Percentiles rank a stretch among this genome's conserved stretches.
Conservation (phyloP, 2,329 filamentous ascomycete genomes). For the Hypoxylon sp. region DNA sequence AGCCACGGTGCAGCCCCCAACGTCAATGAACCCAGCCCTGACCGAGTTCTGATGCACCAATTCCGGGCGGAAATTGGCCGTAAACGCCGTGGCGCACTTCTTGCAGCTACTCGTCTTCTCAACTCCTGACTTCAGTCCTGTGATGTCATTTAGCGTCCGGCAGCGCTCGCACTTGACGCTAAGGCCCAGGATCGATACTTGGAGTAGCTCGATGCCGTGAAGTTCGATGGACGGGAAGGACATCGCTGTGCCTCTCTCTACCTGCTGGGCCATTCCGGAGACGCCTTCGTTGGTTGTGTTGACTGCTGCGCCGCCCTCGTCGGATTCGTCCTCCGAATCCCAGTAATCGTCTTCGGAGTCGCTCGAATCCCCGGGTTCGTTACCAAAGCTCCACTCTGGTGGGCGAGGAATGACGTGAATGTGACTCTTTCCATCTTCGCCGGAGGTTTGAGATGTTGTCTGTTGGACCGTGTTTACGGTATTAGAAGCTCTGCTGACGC, state of each 20-base stretch:
- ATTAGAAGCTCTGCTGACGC: not conserved
- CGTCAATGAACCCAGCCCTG: slow-evolving; percentile 84
- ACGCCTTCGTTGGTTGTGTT: slow-evolving; percentile 42
- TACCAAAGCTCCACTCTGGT: slow-evolving; percentile 77
- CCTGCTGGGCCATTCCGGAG: slow-evolving; percentile 57
- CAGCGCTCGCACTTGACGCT: slow-evolving; percentile 85
- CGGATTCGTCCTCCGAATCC: slow-evolving; percentile 65
- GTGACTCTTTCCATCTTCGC: slow-evolving; percentile 70
- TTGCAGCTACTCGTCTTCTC: slow-evolving; percentile 69
- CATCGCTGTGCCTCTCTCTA: slow-evolving; percentile 80
- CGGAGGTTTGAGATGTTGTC: slow-evolving; percentile 40
- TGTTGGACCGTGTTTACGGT: not conserved
- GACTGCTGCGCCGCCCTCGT: slow-evolving; percentile 61
- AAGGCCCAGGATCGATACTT: slow-evolving; percentile 76
- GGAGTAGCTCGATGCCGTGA: slow-evolving; percentile 81
- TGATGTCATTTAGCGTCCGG: slow-evolving; percentile 79
- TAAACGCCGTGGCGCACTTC: slow-evolving; percentile 70
- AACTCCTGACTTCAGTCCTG: slow-evolving; percentile 71
- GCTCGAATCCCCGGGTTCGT: slow-evolving; percentile 63
- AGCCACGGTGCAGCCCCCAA: slow-evolving; percentile 79
- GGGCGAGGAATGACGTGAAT: slow-evolving; percentile 81
- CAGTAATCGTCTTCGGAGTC: slow-evolving; percentile 61
- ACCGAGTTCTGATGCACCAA: slow-evolving; percentile 80
- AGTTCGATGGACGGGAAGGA: slow-evolving; percentile 85
- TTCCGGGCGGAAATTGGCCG: slow-evolving; percentile 73